Conservation (phyloP, 139 green algal genomes). For the Chlorella sp. region DNA sequence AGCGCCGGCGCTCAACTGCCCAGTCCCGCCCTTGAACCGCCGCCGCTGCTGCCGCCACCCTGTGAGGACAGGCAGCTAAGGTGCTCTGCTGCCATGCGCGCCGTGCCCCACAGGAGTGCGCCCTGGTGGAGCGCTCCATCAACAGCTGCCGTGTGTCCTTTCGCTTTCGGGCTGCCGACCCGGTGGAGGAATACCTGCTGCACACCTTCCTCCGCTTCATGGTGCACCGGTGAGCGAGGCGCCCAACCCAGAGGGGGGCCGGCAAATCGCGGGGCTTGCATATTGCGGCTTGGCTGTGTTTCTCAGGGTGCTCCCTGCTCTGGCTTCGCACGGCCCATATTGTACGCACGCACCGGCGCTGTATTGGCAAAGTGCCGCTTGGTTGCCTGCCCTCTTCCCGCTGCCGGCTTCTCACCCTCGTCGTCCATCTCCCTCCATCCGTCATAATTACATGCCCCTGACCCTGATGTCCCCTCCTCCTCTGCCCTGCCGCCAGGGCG, state of each 20-base stretch:
- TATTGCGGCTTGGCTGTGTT: neutral
- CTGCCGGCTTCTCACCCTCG: no score
- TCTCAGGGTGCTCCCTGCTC: neutral
- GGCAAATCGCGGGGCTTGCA: neutral
- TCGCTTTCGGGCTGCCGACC: constrained; percentile 43
- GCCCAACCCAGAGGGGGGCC: no score
- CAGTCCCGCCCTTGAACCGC: no score
- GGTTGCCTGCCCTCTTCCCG: no score
- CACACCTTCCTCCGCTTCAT: constrained; percentile 69
- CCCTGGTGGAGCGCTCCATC: constrained; percentile 71
- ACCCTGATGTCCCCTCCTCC: neutral
- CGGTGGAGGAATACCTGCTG: constrained; percentile 64
- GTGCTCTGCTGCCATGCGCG: neutral
- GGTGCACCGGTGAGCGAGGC: constrained; percentile 51
- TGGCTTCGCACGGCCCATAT: no score
- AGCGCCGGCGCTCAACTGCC: no score
- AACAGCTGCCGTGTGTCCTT: constrained; percentile 73
- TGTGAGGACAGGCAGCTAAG: no score
- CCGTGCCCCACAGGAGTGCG: constrained; percentile 40
- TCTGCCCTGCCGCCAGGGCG: constrained; percentile 37
- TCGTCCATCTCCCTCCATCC: neutral
- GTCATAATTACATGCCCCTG: neutral
- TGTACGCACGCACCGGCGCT: no score
- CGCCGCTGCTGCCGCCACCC: no score
- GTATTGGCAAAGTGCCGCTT: no score